Conservation (phyloP, 2,329 filamentous ascomycete species). For the Pestalotiopsis sp. region DNA sequence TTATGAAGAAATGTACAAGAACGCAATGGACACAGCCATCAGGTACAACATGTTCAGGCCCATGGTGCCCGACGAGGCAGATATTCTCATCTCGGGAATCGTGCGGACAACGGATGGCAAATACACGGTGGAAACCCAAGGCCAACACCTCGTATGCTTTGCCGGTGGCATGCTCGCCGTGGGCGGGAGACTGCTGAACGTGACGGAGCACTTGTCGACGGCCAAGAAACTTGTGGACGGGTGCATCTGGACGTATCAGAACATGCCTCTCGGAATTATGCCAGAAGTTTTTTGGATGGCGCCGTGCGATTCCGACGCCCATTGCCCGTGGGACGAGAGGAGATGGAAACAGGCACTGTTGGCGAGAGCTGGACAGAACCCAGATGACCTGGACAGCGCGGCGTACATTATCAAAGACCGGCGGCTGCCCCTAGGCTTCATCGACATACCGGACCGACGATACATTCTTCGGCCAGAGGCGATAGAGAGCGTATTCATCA, state of each 20-base stretch:
- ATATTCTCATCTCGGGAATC: constrained; percentile 63
- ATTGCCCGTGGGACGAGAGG: constrained; percentile 31
- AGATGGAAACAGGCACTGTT: constrained; percentile 29
- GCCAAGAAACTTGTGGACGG: constrained; percentile 51
- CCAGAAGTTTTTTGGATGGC: constrained; percentile 50
- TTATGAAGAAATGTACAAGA: constrained; percentile 64
- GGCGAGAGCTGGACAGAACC: constrained; percentile 16
- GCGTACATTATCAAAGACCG: constrained; percentile 7
- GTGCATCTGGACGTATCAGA: constrained; percentile 54
- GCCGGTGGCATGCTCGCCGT: constrained; percentile 54
- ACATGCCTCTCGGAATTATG: constrained; percentile 53
- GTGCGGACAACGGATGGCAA: constrained; percentile 27
- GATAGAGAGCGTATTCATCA: constrained; percentile 31
- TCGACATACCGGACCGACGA: constrained; percentile 22
- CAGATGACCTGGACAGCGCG: neutral
- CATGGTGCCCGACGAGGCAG: constrained; percentile 57
- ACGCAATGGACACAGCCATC: constrained; percentile 61
- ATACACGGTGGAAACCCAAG: constrained; percentile 33
- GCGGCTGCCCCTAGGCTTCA: constrained; percentile 27
- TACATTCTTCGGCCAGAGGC: constrained; percentile 32
- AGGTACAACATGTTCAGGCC: constrained; percentile 66
- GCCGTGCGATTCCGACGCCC: constrained; percentile 34
- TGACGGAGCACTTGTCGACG: constrained; percentile 42
- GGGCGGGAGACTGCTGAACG: constrained; percentile 46
- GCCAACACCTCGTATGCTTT: constrained; percentile 53